phyloP scores from a whole-genome alignment of 2,329 filamentous ascomycete genomes.

The Cladosporium colombiae region DNA sequence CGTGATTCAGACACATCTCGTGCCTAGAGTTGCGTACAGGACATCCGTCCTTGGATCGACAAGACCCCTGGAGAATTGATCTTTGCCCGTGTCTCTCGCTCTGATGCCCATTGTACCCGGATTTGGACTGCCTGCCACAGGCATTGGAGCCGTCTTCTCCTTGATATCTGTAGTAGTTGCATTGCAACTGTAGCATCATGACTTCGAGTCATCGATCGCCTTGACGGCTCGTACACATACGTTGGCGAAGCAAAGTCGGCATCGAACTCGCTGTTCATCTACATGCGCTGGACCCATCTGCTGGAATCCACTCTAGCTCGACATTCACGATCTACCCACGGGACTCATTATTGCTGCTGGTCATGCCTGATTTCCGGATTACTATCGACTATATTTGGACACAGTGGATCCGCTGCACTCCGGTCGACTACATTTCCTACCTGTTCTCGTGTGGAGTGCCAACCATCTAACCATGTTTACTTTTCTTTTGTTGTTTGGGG shows the following conservation, averaged over 20 bases:
- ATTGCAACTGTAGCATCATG: conserved; percentile 14
- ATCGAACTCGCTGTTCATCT: neutral
- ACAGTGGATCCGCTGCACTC: neutral
- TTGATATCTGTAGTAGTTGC: conserved; percentile 19
- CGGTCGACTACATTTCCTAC: neutral
- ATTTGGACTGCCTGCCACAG: neutral
- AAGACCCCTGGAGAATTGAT: neutral
- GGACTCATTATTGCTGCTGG: neutral
- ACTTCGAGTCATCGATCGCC: neutral
- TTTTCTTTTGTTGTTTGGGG: conserved; percentile 14
- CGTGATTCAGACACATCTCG: neutral
- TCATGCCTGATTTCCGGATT: neutral
- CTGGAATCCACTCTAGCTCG: neutral
- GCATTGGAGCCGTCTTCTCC: neutral
- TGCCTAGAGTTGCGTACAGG: neutral
- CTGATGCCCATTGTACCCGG: no score
- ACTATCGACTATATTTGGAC: neutral
- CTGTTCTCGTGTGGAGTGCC: neutral
- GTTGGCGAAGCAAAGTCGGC: conserved; percentile 18
- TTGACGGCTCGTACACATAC: conserved; percentile 19
- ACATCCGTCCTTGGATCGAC: neutral
- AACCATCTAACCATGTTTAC: neutral
- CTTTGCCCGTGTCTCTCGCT: neutral
- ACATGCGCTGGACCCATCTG: neutral
- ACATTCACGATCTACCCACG: neutral